Percentiles rank a stretch among this genome's conserved stretches.
Evolutionary conservation across 2,329 filamentous ascomycete species (phyloP).

Genomic region (Pseudogymnoascus verrucosus): DNA sequence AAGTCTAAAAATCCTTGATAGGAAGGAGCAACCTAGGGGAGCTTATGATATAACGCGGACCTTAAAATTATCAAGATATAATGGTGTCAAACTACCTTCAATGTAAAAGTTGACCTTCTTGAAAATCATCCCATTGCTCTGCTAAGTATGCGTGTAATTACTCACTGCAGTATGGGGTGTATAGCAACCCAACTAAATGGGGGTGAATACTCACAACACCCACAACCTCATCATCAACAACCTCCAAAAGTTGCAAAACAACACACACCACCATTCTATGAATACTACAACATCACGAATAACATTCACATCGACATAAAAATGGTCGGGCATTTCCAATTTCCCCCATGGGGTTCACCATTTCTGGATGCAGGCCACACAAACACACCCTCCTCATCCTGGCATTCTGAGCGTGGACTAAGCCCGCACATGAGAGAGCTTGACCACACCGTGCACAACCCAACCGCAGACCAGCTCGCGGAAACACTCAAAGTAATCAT

Average conservation of each 20-base stretch:
- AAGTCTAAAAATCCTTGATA: background rate
- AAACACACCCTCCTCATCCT: slow-evolving; percentile 6
- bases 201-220: background rate
- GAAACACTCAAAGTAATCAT: slow-evolving; percentile 27
- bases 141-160: background rate
- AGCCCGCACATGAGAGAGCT: slow-evolving; percentile 19
- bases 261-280: background rate
- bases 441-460: slow-evolving; percentile 23
- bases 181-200: background rate
- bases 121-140: background rate
- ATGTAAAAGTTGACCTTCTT: background rate
- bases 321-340: background rate
- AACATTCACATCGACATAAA: background rate
- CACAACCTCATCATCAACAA: background rate
- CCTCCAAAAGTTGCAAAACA: background rate
- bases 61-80: background rate
- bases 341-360: slow-evolving; percentile 4
- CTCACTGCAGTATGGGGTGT: background rate
- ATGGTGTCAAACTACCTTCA: background rate
- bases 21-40: background rate
- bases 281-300: background rate
- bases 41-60: background rate
- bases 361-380: slow-evolving; percentile 4
- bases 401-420: slow-evolving; percentile 11
- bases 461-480: slow-evolving; percentile 25